Evolutionary conservation across 129 eudicot genomes (phyloP), one percentile per base, ranked within the genome.

Genomic region (Arctium minus): DNA sequence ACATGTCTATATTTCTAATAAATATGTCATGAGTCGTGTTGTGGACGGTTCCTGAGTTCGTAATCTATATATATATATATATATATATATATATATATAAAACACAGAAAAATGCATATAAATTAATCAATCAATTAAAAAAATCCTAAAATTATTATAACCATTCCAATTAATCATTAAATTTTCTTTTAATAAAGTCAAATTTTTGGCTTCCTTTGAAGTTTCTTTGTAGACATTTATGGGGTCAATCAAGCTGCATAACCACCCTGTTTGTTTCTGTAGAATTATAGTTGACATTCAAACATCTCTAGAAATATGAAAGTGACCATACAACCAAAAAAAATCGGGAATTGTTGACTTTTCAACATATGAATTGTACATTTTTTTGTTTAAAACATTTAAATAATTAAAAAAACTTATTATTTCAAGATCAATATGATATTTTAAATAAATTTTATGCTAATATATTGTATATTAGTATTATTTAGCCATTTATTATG

Each of bases 241-340:
- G 8, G 27, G 39, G 79, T 75, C 39, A 75, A 75, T 46, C 78
- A 29, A 30, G 68, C 31, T 75, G 67, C 67, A 46, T 75, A 75
- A 75, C 79, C 39, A 75, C 79, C 79, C 68, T 75, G 6, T 30
- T 17, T 1, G 40, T 46, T 13, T 30, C 65, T 30, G 5, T 75
- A 46, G 40, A 48, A 22, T 44, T 48, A 22, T 40, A 76, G 80
- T 76, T 76, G 70, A 76, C 80, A 50, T 76, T 76, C 29, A 48
- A 62, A 18, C 32, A 22, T 22, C 4, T 31, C 11, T 3, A 32
- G 17, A 18, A 75, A 75, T 36, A 46, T 11, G 22, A n/a, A 46
- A 75, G 29, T 74, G 65, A 74, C 65, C 68, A 40, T 75, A 48
- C 79, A 75, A 75, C 62, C 18, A 50, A 50, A 50, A 50, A 12